Evolutionary conservation across 805 yeast genomes (phyloP), one percentile per base, ranked within the genome.

Genomic region (Starmerella scarabaei): DNA sequence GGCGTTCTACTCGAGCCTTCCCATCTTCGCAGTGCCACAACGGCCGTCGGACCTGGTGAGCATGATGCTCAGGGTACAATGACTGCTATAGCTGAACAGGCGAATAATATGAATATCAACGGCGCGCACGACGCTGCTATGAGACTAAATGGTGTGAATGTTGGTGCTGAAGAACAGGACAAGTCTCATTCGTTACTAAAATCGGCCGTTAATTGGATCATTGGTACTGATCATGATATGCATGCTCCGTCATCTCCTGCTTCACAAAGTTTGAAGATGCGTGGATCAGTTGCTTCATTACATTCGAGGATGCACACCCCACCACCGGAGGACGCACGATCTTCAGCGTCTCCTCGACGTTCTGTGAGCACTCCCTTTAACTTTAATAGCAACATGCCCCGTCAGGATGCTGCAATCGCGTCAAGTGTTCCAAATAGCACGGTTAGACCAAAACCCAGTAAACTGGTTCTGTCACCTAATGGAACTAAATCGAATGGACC

Each of bases 1-100:
- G 16, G 28, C n/a, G 38, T 36, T 9, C 33, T 44, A n/a, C 31
- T 44, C 6, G 47, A 44, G 20, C 43, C 47, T 3, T 33, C 43
- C 2, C 42, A 43, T 32, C 34, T 43, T 8, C 38, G 37, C 7
- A n/a, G n/a, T n/a, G n/a, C n/a, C n/a, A n/a, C n/a, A n/a, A n/a
- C n/a, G n/a, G n/a, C n/a, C n/a, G n/a, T n/a, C n/a, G n/a, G n/a
- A n/a, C n/a, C n/a, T n/a, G n/a, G n/a, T n/a, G n/a, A n/a, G n/a
- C n/a, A n/a, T n/a, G 11, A 23, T 11, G 26, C 17, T 8, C 6
- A 6, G 9, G 31, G 17, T 9, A 15, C 31, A 8, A n/a, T n/a
- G 15, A n/a, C 15, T n/a, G 31, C 9, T 28, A 7, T 8, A 28
- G 15, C 9, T n/a, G 6, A 9, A n/a, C 9, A 28, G 31, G 15